Conservation (phyloP, 331 rosid genomes). For the Malus hybrid region DNA sequence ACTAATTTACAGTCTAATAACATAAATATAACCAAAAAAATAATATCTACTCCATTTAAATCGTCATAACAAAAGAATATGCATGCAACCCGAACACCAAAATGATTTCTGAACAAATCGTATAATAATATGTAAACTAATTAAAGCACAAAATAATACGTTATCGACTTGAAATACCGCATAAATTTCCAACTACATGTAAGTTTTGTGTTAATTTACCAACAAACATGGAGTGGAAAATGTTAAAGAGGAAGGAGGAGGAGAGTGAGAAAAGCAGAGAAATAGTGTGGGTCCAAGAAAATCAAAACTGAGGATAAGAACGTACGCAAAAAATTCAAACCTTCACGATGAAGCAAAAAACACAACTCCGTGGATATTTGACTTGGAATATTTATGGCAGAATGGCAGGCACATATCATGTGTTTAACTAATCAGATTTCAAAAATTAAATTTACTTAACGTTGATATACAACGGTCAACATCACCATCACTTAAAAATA, state of each 20-base stretch:
- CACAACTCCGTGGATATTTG: neutral
- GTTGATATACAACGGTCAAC: too few species aligned
- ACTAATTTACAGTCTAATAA: too few species aligned
- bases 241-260: neutral
- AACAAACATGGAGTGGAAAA: neutral
- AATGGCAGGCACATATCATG: neutral
- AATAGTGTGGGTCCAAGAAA: slow-evolving; percentile 17
- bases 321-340: slow-evolving; percentile 3
- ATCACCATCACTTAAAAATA: too few species aligned
- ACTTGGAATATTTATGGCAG: neutral
- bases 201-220: neutral
- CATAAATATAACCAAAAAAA: neutral
- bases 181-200: neutral
- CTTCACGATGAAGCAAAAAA: slow-evolving; percentile 22
- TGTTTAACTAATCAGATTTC: too few species aligned
- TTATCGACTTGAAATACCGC: too few species aligned
- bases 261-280: neutral
- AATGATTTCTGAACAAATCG: too few species aligned
- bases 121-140: too few species aligned
- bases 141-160: too few species aligned
- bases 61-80: too few species aligned
- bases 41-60: neutral
- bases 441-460: too few species aligned
- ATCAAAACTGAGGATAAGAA: slow-evolving; percentile 14
- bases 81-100: neutral